These are phyloP conservation scores for Trametopsis cervina DNA, from an alignment of 768 basidiomycete genomes.

Conservation along the genomic window DNA sequence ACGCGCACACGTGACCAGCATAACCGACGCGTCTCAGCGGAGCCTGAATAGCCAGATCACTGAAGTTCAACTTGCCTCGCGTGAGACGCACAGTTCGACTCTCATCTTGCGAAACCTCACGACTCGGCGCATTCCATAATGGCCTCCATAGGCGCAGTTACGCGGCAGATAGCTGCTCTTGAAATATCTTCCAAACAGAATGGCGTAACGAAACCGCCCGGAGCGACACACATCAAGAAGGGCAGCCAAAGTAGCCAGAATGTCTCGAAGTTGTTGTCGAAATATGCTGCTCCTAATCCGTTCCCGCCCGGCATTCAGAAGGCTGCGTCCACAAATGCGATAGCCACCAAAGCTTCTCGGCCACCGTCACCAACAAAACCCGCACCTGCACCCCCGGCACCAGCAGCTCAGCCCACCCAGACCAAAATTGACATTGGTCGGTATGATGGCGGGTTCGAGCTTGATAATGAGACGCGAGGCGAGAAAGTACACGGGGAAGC, in stretches of 20 bases:
- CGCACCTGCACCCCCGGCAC: slow-evolving; percentile 19
- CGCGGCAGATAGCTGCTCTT: slow-evolving; percentile 62
- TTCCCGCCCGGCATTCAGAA: slow-evolving; percentile 17
- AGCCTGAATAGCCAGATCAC: not conserved
- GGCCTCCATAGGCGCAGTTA: slow-evolving; percentile 45
- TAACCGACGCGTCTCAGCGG: not conserved
- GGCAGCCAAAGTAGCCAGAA: slow-evolving; percentile 41
- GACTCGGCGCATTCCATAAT: slow-evolving; percentile 27
- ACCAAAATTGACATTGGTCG: slow-evolving; percentile 66
- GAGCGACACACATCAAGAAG: slow-evolving; percentile 40
- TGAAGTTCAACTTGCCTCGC: not conserved
- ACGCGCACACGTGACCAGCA: not conserved
- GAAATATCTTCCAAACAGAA: slow-evolving; percentile 52
- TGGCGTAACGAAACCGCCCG: slow-evolving; percentile 25
- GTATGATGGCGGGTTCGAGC: slow-evolving; percentile 97
- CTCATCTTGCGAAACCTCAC: slow-evolving; percentile 2
- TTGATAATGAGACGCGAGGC: slow-evolving; percentile 78
- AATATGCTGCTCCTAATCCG: slow-evolving; percentile 64
- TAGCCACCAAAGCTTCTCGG: slow-evolving; percentile 11
- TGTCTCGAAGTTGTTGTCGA: slow-evolving; percentile 66
- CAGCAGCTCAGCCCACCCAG: slow-evolving; percentile 6
- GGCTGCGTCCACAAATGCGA: slow-evolving; percentile 13
- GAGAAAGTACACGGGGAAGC: slow-evolving; percentile 70
- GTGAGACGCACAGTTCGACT: not conserved
- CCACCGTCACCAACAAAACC: slow-evolving; percentile 25